Evolutionary conservation across 345 rosid species (phyloP), one percentile per base, ranked within the genome.

Genomic region (Firmiana major): DNA sequence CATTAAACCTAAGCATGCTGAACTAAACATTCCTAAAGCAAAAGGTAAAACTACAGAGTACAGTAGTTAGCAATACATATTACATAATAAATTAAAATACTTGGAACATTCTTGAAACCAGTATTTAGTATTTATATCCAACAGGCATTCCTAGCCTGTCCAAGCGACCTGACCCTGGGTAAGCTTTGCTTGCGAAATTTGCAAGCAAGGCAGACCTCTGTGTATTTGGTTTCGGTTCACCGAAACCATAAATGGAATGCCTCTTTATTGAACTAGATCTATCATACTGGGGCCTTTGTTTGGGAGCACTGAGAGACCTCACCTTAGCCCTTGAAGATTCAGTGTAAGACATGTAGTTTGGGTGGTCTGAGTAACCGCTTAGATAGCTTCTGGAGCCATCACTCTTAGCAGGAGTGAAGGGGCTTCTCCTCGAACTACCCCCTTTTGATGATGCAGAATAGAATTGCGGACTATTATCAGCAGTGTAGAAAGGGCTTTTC

Each of bases 121-220:
- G 31, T 28, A 4, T 42, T 79, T 65, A 85, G 79, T 78, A 88
- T 78, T 82, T 77, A 24, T 78, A 78, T 34, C 86, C 88, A 42
- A 91, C 42, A 0, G 97, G 97, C 98, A 94, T 89, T 49, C 98
- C 99, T 0, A 91, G 87, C 75, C 84, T 88, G 88, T 96, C 97
- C 85, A 96, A 81, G 46, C 93, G 93, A 67, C 99, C 99, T 0
- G 97, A 97, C 43, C 99, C 99, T 0, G 97, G 98, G 74, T 97
- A 97, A 9, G 93, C 98, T 78, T 89, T 97, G 80, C 79, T 88
- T 15, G 88, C 71, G 45, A 89, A 92, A 77, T 75, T 92, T 10
- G 91, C 79, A 24, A 88, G 90, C 83, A 89, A 53, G 15, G 84
- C 83, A 60, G 91, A 83, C 69, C 83, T 90, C 71, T 84, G 94